phyloP scores from a whole-genome alignment of 2,329 filamentous ascomycete genomes.

The Beauveria medogensis region DNA sequence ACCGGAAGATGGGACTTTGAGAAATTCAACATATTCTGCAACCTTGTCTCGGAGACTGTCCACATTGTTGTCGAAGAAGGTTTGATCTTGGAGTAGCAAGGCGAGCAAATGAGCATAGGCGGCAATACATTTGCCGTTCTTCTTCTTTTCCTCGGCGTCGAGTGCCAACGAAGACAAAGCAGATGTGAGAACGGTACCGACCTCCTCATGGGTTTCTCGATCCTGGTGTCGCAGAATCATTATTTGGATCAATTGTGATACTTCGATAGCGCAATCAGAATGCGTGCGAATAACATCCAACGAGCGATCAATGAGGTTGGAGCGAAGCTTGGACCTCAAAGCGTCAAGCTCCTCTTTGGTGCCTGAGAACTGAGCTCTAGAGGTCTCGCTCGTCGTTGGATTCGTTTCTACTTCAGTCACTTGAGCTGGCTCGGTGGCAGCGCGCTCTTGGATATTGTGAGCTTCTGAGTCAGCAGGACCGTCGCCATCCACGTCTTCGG shows the following conservation, averaged over 20 bases:
- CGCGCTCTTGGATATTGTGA: neutral
- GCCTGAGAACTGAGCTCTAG: conserved; percentile 13
- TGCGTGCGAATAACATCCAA: conserved; percentile 85
- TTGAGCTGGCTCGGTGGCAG: neutral
- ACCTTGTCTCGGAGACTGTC: conserved; percentile 71
- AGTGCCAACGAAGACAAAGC: conserved; percentile 65
- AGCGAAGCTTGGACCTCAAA: conserved; percentile 62
- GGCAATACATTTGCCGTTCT: conserved; percentile 55
- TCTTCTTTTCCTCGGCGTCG: conserved; percentile 59
- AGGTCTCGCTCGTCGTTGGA: neutral
- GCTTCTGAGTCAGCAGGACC: conserved; percentile 16
- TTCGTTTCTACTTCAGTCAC: neutral
- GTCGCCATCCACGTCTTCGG: conserved; percentile 23
- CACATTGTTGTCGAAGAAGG: conserved; percentile 72
- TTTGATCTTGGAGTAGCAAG: conserved; percentile 71
- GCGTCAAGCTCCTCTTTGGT: conserved; percentile 72
- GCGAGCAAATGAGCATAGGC: conserved; percentile 90
- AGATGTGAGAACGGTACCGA: conserved; percentile 74
- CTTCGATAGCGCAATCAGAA: conserved; percentile 79
- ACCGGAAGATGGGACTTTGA: conserved; percentile 60
- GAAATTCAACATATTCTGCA: conserved; percentile 65
- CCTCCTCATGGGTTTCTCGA: conserved; percentile 55
- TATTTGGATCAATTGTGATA: conserved; percentile 76
- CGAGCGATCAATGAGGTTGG: conserved; percentile 78
- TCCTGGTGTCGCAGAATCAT: conserved; percentile 54